Conservation (phyloP, 345 rosid genomes). For the Murraya koenigii region DNA sequence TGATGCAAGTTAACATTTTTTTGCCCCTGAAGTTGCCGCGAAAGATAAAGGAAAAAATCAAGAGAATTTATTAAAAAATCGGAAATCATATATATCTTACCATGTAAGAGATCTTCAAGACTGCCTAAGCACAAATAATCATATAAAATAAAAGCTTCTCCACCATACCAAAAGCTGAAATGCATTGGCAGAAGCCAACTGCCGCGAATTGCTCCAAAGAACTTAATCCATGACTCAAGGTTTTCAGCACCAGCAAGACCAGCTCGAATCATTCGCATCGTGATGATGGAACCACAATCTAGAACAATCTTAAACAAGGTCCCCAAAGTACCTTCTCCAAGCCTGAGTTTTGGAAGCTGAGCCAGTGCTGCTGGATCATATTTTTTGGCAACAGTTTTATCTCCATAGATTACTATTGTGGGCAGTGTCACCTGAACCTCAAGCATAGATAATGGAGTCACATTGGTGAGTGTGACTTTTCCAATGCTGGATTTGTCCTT, state of each 20-base stretch:
- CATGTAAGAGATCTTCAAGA: slow-evolving; percentile 38
- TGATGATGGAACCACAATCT: slow-evolving; percentile 24
- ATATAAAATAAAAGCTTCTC: slow-evolving; percentile 33
- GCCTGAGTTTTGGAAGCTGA: slow-evolving; percentile 27
- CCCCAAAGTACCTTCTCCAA: slow-evolving; percentile 38
- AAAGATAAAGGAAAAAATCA: no score
- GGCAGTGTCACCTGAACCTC: slow-evolving; percentile 35
- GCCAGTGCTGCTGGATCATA: slow-evolving; percentile 24
- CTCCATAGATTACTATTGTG: slow-evolving; percentile 23
- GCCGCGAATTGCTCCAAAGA: slow-evolving; percentile 24
- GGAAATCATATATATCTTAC: slow-evolving; percentile 8
- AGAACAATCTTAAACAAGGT: slow-evolving; percentile 36
- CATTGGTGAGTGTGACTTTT: slow-evolving; percentile 28
- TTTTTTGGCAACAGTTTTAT: slow-evolving; percentile 3
- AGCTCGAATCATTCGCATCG: slow-evolving; percentile 26
- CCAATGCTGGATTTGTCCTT: slow-evolving; percentile 23
- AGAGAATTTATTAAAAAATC: neutral
- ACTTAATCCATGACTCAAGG: slow-evolving; percentile 25
- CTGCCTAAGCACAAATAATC: slow-evolving; percentile 37
- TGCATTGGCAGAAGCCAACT: slow-evolving; percentile 27
- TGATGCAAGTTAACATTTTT: neutral
- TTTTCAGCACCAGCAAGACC: slow-evolving; percentile 4
- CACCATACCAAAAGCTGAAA: slow-evolving; percentile 37
- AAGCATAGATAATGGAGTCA: slow-evolving; percentile 29
- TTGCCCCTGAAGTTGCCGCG: neutral